Percentiles rank a stretch among this genome's conserved stretches.
phyloP scores from a whole-genome alignment of 2,329 filamentous ascomycete species.

The Gnomoniopsis sp. region DNA sequence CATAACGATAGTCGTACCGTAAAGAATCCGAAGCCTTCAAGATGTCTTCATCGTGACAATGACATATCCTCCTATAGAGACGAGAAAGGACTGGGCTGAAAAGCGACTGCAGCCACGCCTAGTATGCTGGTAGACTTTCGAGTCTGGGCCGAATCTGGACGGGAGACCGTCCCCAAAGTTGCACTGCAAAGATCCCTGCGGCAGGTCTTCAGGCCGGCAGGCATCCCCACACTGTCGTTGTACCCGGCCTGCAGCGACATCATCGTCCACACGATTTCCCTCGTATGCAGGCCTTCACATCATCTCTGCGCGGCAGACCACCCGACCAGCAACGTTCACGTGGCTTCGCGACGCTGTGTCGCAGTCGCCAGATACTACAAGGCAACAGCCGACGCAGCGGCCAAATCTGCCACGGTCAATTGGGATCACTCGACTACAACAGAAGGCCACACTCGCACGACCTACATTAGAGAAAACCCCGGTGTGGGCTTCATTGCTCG shows the following conservation, averaged over 20 bases:
- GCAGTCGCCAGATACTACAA: neutral
- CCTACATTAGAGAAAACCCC: neutral
- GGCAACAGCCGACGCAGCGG: neutral
- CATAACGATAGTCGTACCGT: conserved; percentile 1
- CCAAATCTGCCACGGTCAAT: too few species aligned
- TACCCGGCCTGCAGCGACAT: conserved; percentile 2
- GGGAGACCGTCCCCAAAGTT: neutral
- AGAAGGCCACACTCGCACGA: neutral
- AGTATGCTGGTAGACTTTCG: neutral
- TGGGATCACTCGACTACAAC: neutral
- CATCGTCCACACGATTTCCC: neutral
- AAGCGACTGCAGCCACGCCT: neutral
- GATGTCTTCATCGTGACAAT: neutral
- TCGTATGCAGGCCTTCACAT: neutral
- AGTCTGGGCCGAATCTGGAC: neutral
- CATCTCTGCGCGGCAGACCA: neutral
- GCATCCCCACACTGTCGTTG: conserved; percentile 3
- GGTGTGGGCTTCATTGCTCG: neutral
- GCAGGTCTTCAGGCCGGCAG: conserved; percentile 4
- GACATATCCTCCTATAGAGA: neutral
- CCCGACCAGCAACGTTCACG: too few species aligned
- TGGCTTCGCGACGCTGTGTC: neutral
- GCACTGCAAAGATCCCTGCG: neutral
- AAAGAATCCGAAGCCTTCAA: neutral
- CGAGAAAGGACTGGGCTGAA: neutral